A percentile compares a stretch with the other conserved stretches of the same genome.
phyloP scores from a whole-genome alignment of 2,329 filamentous ascomycete species.

The Cytospora piceicola region DNA sequence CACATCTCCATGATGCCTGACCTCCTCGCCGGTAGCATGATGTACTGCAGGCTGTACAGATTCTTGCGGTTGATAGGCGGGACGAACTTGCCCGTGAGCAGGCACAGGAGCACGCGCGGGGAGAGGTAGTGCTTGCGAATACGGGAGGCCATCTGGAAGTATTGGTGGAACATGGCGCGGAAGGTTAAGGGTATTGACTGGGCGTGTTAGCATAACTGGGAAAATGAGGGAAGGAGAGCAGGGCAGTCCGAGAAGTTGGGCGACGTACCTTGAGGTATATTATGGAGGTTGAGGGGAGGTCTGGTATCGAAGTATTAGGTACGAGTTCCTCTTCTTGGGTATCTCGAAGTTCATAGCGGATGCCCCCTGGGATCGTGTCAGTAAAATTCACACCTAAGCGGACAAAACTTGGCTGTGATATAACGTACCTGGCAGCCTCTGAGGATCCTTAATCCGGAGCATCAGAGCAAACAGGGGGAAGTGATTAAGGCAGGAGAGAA shows the following conservation, averaged over 20 bases:
- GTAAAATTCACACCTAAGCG: constrained; percentile 23
- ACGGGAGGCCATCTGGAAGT: constrained; percentile 90
- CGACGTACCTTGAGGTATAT: constrained; percentile 79
- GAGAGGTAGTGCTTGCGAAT: constrained; percentile 96
- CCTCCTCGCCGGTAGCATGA: constrained; percentile 86
- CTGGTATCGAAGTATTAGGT: constrained; percentile 42
- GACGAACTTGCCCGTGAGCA: constrained; percentile 88
- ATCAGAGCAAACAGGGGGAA: constrained; percentile 97
- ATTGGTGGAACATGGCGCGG: constrained; percentile 94
- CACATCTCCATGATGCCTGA: constrained; percentile 86
- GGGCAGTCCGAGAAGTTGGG: neutral
- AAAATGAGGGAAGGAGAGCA: constrained; percentile 16
- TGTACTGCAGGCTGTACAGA: constrained; percentile 95
- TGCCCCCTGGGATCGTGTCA: constrained; percentile 62
- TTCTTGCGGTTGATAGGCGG: constrained; percentile 94
- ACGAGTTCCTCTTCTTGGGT: constrained; percentile 57
- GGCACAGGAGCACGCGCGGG: constrained; percentile 82
- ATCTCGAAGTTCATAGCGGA: constrained; percentile 88
- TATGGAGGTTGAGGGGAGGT: constrained; percentile 71
- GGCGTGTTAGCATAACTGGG: constrained; percentile 6
- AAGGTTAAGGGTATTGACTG: constrained; percentile 88
- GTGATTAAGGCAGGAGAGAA: constrained; percentile 92
- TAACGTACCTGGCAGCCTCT: constrained; percentile 75
- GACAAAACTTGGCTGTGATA: neutral
- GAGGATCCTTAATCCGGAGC: constrained; percentile 91